Conservation (phyloP, 768 basidiomycete genomes). For the Pseudohyphozyma bogoriensis region DNA sequence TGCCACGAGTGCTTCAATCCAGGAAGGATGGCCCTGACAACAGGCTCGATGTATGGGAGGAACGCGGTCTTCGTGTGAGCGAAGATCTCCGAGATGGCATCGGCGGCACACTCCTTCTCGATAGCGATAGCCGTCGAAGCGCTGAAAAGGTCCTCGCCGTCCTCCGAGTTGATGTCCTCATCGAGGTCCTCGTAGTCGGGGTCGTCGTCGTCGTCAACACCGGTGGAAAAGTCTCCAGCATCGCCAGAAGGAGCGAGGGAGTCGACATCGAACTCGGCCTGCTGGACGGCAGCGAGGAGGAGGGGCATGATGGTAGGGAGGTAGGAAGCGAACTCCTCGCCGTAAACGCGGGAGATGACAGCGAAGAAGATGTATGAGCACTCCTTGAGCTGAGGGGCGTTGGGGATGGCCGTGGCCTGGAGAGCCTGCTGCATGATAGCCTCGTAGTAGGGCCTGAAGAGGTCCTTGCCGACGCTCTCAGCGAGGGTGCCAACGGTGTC, state of each 20-base stretch:
- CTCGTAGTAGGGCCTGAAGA: slow-evolving; percentile 91
- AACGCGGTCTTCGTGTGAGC: slow-evolving; percentile 68
- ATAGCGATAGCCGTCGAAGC: slow-evolving; percentile 90
- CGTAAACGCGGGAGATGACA: slow-evolving; percentile 95
- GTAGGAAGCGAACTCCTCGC: slow-evolving; percentile 82
- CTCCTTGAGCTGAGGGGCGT: slow-evolving; percentile 73
- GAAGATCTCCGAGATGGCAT: slow-evolving; percentile 87
- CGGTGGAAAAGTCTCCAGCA: slow-evolving; percentile 39
- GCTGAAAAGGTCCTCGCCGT: slow-evolving; percentile 43
- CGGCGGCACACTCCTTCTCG: slow-evolving; percentile 97
- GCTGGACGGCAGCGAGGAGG: slow-evolving; percentile 57
- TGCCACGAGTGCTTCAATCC: slow-evolving; percentile 78
- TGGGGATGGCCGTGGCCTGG: slow-evolving; percentile 71
- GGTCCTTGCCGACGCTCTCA: slow-evolving; percentile 87
- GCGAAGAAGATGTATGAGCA: slow-evolving; percentile 98
- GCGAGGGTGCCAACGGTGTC: slow-evolving; percentile 98
- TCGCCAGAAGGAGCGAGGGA: slow-evolving; percentile 8
- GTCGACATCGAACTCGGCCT: slow-evolving; percentile 60
- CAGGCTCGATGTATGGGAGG: slow-evolving; percentile 80
- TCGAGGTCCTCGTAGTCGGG: slow-evolving; percentile 47
- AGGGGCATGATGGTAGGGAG: slow-evolving; percentile 76
- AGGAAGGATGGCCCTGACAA: slow-evolving; percentile 63
- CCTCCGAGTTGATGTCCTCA: slow-evolving; percentile 28
- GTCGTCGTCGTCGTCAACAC: slow-evolving; percentile 50
- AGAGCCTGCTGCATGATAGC: slow-evolving; percentile 93